Evolutionary conservation across 176 grass and related monocot species (phyloP).

Genomic region (Tillandsia fasciculata): DNA sequence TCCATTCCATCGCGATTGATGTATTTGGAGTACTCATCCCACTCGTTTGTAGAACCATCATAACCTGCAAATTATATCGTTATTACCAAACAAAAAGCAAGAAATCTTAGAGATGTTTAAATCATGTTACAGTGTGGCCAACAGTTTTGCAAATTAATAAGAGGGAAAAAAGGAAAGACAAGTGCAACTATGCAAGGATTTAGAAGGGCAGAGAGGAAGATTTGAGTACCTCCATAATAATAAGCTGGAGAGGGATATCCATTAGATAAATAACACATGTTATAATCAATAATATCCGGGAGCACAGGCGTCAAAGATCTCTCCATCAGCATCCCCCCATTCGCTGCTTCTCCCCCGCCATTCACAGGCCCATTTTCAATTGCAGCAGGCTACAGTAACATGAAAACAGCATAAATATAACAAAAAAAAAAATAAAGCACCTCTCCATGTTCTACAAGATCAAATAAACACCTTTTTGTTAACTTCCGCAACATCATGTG

Average conservation of each 20-base stretch:
- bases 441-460: neutral
- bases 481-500: conserved; percentile 28
- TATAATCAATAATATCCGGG: conserved; percentile 70
- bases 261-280: conserved; percentile 48
- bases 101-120: neutral
- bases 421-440: conserved; percentile 3
- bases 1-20: conserved; percentile 55
- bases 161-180: neutral
- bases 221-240: conserved; percentile 43
- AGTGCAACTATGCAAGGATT: neutral
- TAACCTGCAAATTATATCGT: conserved; percentile 38
- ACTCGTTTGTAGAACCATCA: conserved; percentile 70
- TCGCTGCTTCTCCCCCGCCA: conserved; percentile 32
- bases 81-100: neutral
- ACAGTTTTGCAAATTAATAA: neutral
- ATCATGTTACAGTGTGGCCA: neutral
- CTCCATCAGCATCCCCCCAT: conserved; percentile 24
- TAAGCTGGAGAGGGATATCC: conserved; percentile 47
- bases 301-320: conserved; percentile 64
- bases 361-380: conserved; percentile 43
- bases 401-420: neutral
- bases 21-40: conserved; percentile 58
- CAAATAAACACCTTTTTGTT: conserved; percentile 42
- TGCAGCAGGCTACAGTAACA: conserved; percentile 32
- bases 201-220: neutral